Base-by-base conservation (phyloP, 208 protist genomes). In the Novymonas esmeraldas region DNA sequence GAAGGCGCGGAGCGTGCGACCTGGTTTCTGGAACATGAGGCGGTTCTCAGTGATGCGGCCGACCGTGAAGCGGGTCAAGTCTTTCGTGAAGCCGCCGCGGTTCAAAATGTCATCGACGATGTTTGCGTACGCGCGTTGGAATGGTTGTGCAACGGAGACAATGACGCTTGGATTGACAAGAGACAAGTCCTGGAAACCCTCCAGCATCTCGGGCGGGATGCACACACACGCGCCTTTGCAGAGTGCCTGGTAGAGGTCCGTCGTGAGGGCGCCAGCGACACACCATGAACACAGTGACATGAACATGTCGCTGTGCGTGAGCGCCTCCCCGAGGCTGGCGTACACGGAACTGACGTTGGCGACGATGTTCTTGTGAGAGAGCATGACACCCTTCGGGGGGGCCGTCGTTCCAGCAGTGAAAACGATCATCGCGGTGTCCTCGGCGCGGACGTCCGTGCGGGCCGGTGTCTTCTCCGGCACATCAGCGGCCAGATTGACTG, bases 331-430 rank as follows among this genome's bases (percentile, higher is more conserved):
- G 45, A 94, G 71, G 39, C 88, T 85, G 1, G 79, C 67, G 76
- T 93, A 93, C 54, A 96, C 76, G 56, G 89, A 93, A 63, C 89
- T 92, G 49, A 96, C 70, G 65, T 96, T 96, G 14, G 95, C 79
- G 4, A 98, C 83, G 11, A 99, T 57, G 73, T 92, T 98, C 55
- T 76, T 72, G 82, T 99, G 95, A 6, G 90, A 97, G 24, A 99
- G 83, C 81, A 89, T 90, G n/a, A 98, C 95, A 13, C 96, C 97
- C 76, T 98, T 99, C 34, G 92, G 92, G 16, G 96, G 66, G 9
- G 96, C 95, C 22, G 94, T 97, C 9, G 94, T 98, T 22, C 94
- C 95, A 26, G 84, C 79, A 20, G 89, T 95, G 72, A 96, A 96
- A 41, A 92, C 84, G 70, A 97, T 96, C 89, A 95, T 95, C 4